Evolutionary conservation across 2,329 filamentous ascomycete species (phyloP), one percentile per base, ranked within the genome.

Genomic region (Acrocalymma vagum): DNA sequence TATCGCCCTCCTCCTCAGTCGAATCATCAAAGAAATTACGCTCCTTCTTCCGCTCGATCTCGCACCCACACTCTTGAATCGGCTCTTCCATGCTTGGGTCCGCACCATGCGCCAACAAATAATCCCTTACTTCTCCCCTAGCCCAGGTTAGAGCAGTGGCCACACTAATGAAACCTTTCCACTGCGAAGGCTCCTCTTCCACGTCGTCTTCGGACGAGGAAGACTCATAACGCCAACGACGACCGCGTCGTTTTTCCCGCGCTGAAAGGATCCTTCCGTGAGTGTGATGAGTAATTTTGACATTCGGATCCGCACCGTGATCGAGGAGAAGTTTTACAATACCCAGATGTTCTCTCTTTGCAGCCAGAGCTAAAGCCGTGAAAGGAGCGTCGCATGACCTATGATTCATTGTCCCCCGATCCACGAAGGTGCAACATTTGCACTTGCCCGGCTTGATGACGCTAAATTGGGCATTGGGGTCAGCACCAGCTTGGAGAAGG

Each of bases 151-250:
- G 13, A 13, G 34, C 34, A 22, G 25, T 37, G 2, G 21, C 34
- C 16, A 37, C 13, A 9, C 34, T 37, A 10, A 29, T 37, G n/a
- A 29, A 37, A 10, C 34, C 34, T 16, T 29, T 37, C 34, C 34
- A 37, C 18, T 37, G 16, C 25, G 28, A 25, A 15, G 17, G n/a
- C 13, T 37, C 25, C n/a, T n/a, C n/a, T n/a, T n/a, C n/a, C 3
- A 29, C 34, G 5, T 37, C 34, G 8, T 25, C 28, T 8, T 37
- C 34, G 9, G 34, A 37, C 6, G 34, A 37, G 6, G 28, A 17
- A 6, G 25, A 15, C 8, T 37, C 34, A 8, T 4, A 25, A 10
- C n/a, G 9, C 6, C 14, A 10, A n/a, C 34, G 17, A 29, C 25
- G 25, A 9, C 17, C 9, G 9, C 34, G 34, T 15, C 34, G 34